Evolutionary conservation across 148 eudicot species (phyloP), one percentile per base, ranked within the genome.

Genomic region (Vaccinium macrocarpon): DNA sequence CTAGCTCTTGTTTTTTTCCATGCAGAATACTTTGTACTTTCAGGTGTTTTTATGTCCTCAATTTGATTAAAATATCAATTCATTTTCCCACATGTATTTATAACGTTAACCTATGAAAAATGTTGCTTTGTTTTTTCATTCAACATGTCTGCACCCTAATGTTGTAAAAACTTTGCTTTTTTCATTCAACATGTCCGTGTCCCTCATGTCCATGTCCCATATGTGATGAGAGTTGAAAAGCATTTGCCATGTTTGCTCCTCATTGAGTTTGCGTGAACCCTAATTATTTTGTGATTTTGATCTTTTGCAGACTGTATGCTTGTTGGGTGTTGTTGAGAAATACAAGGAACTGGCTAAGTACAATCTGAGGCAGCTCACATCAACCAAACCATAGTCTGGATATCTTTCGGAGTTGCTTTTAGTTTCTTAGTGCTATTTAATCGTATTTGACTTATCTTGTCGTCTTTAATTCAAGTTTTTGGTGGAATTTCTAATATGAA

Each of bases 331-430:
- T 10, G 97, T 95, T 56, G 95, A 93, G 86, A 97, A 94, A 90
- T 97, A 92, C 96, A 97, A 97, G 91, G 98, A 97, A 88, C 88
- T 94, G 81, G 97, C 96, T 19, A 95, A 97, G 87, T 97, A 87
- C 90, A 97, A 95, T 83, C 53, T 95, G 85, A 91, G 98, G 89
- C 96, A 97, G 89, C 95, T 96, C 74, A 90, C 97, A 6, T 90
- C 95, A 27, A n/a, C 90, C 64, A 79, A 84, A 23, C 70, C 82
- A 48, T 84, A 82, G 88, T 9, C 71, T 10, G 29, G 32, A 23
- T 23, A 9, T 25, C 11, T 23, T 64, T 23, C 25, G 29, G 71
- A 9, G 71, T 64, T 64, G 14, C 71, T 64, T 64, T 62, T 3
- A 9, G 62, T 9, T n/a, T 62, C 9, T 27, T 29, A 4, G 15